These are phyloP conservation scores for Gynandropsis gynandra DNA, from an alignment of 345 rosid genomes.

Conservation along the genomic window DNA sequence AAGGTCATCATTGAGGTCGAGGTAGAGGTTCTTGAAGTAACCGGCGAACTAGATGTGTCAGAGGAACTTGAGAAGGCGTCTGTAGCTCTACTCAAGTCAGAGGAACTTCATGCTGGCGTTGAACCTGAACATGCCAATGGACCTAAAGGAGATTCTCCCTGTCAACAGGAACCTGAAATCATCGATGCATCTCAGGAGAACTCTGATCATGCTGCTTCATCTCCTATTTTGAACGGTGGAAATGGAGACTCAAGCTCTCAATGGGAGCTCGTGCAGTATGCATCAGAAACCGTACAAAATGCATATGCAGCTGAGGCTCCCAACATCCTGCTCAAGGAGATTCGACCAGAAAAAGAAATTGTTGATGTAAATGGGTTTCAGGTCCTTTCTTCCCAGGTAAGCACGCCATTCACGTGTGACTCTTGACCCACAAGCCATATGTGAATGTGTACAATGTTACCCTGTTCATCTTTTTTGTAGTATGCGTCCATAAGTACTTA, in stretches of 20 bases:
- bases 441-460: not conserved
- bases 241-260: not conserved
- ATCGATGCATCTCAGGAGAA: not conserved
- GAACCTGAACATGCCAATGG: not conserved
- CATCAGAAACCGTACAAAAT: not conserved
- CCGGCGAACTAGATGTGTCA: not conserved
- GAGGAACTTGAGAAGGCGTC: not conserved
- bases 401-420: not conserved
- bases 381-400: conserved; percentile 11
- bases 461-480: no score
- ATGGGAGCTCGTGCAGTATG: no score
- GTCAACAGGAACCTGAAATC: not conserved
- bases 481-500: no score
- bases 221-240: not conserved
- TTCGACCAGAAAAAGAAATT: not conserved
- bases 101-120: not conserved
- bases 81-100: not conserved
- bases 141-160: conserved; percentile 5
- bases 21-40: conserved; percentile 20
- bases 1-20: conserved; percentile 54
- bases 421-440: not conserved
- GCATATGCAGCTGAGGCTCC: not conserved
- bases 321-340: no score
- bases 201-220: not conserved
- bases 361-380: conserved; percentile 14